Percentiles rank a stretch among this genome's conserved stretches.
phyloP scores from a whole-genome alignment of 805 yeast species.

The Candida corydali region DNA sequence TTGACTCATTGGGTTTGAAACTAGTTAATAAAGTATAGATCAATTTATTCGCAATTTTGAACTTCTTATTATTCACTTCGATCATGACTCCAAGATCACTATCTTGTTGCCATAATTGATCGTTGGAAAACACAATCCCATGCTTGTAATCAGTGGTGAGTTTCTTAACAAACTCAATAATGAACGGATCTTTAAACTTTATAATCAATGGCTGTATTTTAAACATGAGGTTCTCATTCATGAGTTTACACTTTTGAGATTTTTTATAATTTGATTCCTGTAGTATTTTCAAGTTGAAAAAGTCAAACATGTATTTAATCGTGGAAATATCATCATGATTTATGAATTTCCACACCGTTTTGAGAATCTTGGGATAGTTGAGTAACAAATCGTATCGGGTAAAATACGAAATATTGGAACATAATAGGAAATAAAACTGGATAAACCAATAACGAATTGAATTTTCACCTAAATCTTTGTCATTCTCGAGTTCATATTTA shows the following conservation, averaged over 20 bases:
- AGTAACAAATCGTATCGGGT: conserved; percentile 61
- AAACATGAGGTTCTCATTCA: conserved; percentile 71
- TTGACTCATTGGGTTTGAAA: conserved; percentile 81
- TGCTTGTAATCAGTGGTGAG: conserved; percentile 46
- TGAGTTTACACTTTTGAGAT: conserved; percentile 65
- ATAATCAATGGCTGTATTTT: conserved; percentile 50
- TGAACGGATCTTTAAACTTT: conserved; percentile 21
- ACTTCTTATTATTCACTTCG: conserved; percentile 45
- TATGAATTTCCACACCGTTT: conserved; percentile 65
- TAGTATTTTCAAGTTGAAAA: conserved; percentile 50
- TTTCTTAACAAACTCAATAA: conserved; percentile 45
- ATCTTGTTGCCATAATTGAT: conserved; percentile 44
- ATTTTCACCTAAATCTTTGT: conserved; percentile 23
- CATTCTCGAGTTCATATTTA: conserved; percentile 40
- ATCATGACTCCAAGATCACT: conserved; percentile 39
- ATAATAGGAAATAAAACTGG: conserved; percentile 54
- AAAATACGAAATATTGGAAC: conserved; percentile 46
- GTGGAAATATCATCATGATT: conserved; percentile 48
- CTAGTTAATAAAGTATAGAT: conserved; percentile 57
- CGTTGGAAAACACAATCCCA: conserved; percentile 46
- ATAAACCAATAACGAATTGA: conserved; percentile 60
- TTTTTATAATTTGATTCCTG: conserved; percentile 59
- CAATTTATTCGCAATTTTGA: conserved; percentile 64
- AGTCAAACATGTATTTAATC: conserved; percentile 37
- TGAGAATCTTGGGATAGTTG: conserved; percentile 50